A percentile compares a stretch with the other conserved stretches of the same genome.
Evolutionary conservation across 441 rosid species (phyloP).

Genomic region (Erodium chrysanthum): DNA sequence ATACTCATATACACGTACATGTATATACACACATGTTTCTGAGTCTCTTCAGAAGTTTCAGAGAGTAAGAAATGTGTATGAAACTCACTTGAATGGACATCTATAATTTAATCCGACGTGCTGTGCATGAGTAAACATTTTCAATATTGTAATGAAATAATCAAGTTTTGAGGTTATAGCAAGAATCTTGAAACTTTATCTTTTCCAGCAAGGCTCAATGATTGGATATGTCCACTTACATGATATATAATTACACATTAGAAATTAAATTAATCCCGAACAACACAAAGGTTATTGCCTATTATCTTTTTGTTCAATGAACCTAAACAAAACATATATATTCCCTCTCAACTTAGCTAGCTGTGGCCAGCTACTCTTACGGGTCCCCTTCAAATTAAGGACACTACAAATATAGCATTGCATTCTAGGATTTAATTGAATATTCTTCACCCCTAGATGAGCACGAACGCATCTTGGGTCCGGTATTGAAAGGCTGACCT

Average conservation of each 20-base stretch:
- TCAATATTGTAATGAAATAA: background rate
- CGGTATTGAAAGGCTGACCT: no score
- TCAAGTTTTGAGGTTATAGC: background rate
- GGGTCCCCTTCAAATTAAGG: background rate
- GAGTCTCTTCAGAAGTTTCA: background rate
- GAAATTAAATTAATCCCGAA: background rate
- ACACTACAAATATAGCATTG: no score
- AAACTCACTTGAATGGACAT: no score
- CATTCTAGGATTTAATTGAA: no score
- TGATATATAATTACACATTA: background rate
- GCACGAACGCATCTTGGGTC: no score
- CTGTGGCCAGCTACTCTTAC: slow-evolving; percentile 11
- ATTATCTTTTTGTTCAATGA: slow-evolving; percentile 2
- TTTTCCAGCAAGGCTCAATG: slow-evolving; percentile 9
- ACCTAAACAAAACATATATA: background rate
- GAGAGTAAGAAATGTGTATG: no score
- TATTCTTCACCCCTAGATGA: no score
- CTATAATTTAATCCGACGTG: no score
- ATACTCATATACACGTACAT: no score
- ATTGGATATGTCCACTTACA: slow-evolving; percentile 13
- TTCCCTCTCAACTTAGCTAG: background rate
- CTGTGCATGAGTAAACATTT: background rate
- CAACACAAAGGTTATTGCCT: background rate
- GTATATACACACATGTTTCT: no score
- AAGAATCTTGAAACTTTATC: slow-evolving; percentile 1